phyloP scores from a whole-genome alignment of 1,139 yeast species.

The Blastobotrys aristatus region DNA sequence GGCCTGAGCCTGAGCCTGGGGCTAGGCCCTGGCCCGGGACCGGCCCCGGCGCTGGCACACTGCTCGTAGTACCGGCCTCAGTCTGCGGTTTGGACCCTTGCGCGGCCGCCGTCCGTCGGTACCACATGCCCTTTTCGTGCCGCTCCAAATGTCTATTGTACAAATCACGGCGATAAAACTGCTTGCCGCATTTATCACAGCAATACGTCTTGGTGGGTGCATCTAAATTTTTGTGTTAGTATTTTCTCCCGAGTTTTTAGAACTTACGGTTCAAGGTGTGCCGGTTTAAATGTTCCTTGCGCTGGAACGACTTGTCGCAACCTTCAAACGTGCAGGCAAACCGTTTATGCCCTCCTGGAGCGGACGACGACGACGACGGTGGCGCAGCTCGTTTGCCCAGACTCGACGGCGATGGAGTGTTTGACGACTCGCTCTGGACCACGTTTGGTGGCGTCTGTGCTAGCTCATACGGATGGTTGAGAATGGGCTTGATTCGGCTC shows the following conservation, averaged over 20 bases:
- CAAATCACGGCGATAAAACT: slow-evolving; percentile 20
- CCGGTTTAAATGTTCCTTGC: slow-evolving; percentile 25
- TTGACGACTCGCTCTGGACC: background rate
- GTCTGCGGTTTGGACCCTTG: background rate
- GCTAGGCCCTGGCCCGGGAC: no score
- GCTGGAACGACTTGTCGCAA: slow-evolving; percentile 20
- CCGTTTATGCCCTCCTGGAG: slow-evolving; percentile 4
- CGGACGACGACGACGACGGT: background rate
- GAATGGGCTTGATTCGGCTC: background rate
- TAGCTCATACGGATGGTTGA: background rate
- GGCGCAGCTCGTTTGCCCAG: no score
- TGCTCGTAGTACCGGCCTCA: background rate
- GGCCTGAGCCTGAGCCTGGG: no score
- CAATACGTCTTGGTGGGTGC: slow-evolving; percentile 15
- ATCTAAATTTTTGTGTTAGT: slow-evolving; percentile 14
- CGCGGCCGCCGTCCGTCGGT: slow-evolving; percentile 12
- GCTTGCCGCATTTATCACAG: slow-evolving; percentile 19
- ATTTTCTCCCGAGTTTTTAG: background rate
- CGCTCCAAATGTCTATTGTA: slow-evolving; percentile 19
- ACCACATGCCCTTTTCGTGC: slow-evolving; percentile 20
- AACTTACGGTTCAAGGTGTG: slow-evolving; percentile 22
- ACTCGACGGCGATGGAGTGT: background rate
- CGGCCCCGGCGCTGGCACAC: background rate
- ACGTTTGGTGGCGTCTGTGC: background rate
- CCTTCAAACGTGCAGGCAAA: slow-evolving; percentile 20